Conservation (phyloP, 257 asterid genomes). For the Solanum verrucosum region DNA sequence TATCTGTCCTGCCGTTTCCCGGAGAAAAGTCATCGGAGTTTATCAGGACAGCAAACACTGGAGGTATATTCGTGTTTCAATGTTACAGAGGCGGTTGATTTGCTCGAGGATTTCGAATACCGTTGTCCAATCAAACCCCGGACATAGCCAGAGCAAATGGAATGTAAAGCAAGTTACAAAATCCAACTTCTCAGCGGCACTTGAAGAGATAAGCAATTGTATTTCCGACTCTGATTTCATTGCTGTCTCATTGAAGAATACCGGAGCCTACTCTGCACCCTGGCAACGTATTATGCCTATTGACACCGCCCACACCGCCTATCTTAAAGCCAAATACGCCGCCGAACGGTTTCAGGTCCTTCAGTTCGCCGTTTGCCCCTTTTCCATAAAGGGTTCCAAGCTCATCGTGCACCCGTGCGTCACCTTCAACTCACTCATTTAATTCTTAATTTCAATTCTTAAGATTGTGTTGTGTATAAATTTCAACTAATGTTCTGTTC, state of each 20-base stretch:
- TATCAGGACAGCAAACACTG: neutral
- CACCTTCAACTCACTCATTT: neutral
- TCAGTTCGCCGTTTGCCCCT: constrained; percentile 90
- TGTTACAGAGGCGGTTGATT: constrained; percentile 44
- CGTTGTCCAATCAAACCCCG: constrained; percentile 16
- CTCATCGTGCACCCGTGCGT: constrained; percentile 73
- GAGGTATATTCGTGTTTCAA: neutral
- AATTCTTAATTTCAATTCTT: neutral
- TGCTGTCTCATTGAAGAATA: constrained; percentile 55
- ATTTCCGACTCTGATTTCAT: constrained; percentile 45
- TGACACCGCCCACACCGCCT: constrained; percentile 65
- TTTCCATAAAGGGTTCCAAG: constrained; percentile 52
- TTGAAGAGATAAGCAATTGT: constrained; percentile 34
- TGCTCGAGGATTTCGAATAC: constrained; percentile 30
- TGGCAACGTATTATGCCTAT: constrained; percentile 72
- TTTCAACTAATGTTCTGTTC: neutral
- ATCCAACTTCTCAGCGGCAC: constrained; percentile 47
- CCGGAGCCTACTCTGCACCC: constrained; percentile 70
- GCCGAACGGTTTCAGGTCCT: constrained; percentile 77
- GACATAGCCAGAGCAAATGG: constrained; percentile 22
- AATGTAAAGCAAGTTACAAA: constrained; percentile 62
- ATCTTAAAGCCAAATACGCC: constrained; percentile 53
- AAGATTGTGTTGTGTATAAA: neutral
- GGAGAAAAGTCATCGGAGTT: neutral
- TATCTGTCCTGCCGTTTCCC: neutral